Base-by-base conservation (phyloP, 176 grass and related monocot genomes). In the Zoysia pacifica region DNA sequence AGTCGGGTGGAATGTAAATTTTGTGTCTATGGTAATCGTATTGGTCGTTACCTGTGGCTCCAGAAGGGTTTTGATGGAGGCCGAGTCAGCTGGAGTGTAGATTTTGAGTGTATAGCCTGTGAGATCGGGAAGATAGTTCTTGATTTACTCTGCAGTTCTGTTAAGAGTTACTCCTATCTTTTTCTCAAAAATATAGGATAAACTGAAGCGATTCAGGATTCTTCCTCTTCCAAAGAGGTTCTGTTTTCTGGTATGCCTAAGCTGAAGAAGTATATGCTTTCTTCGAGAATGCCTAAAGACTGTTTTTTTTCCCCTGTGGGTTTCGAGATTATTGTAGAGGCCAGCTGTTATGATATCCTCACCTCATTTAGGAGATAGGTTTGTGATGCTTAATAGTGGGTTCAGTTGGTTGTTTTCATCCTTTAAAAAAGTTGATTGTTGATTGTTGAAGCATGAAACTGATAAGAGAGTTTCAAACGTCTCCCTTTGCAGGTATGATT, bases 401-500 rank as follows among this genome's bases (percentile, higher is more conserved):
- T 14, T 41, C 6, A n/a, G 19, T 20, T 28, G n/a, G 6, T 18
- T 60, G 15, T 60, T 60, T 60, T 2, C 6, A 9, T 60, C 56
- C n/a, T 9, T 60, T 9, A 16, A 59, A 59, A 59, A 20, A 19
- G 7, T 63, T 12, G 0, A 15, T 64, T 70, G 64, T 47, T 83
- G 5, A 42, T 71, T 74, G 63, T 18, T n/a, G 60, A 38, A 75
- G 9, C 28, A 28, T 28, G 8, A 46, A 12, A 50, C 60, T 67
- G 19, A 18, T 15, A 40, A 12, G 35, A 10, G 28, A 65, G 8
- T 65, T 78, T 40, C 11, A 7, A 56, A 64, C 82, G 40, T 79
- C 36, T 18, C 78, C 28, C 5, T 47, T 83, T 72, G 73, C 87
- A 93, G 90, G 90, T 79, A 93, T 93, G 90, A 92, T 92, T 89